Conservation (phyloP, 805 yeast species). For the Cyberlindnera euphorbiae region DNA sequence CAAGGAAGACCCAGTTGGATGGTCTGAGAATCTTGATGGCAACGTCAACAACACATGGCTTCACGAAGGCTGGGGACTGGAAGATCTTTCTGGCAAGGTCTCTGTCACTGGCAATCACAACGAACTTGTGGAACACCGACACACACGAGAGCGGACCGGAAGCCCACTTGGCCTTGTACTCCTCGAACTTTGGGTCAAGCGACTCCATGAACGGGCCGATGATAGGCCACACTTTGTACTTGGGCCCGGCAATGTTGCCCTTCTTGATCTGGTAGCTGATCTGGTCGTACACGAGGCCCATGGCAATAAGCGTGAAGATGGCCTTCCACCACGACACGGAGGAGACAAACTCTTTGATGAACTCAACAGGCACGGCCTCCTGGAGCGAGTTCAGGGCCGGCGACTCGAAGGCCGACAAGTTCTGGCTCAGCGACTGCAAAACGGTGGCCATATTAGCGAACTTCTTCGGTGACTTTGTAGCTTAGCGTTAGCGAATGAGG, state of each 20-base stretch:
- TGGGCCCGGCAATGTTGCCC: slow-evolving; percentile 89
- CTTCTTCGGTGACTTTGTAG: neutral
- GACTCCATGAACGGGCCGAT: slow-evolving; percentile 96
- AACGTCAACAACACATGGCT: slow-evolving; percentile 98
- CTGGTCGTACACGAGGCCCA: slow-evolving; percentile 63
- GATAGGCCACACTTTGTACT: slow-evolving; percentile 83
- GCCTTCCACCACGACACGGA: slow-evolving; percentile 51
- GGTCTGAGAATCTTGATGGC: slow-evolving; percentile 93
- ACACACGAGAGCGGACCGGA: slow-evolving; percentile 95
- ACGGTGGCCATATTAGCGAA: slow-evolving; percentile 18
- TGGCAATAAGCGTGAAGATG: slow-evolving; percentile 39
- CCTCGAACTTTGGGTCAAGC: slow-evolving; percentile 92
- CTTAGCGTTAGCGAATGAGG: neutral
- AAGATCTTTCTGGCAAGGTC: slow-evolving; percentile 85
- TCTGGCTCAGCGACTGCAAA: slow-evolving; percentile 17
- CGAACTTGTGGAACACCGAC: slow-evolving; percentile 96
- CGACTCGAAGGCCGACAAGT: slow-evolving; percentile 15
- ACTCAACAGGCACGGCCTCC: slow-evolving; percentile 5
- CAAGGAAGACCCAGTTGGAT: slow-evolving; percentile 95
- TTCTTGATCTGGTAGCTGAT: slow-evolving; percentile 73
- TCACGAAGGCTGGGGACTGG: slow-evolving; percentile 80
- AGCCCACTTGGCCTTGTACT: slow-evolving; percentile 88
- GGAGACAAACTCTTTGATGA: slow-evolving; percentile 6
- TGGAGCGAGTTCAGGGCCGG: slow-evolving; percentile 11
- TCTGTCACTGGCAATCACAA: slow-evolving; percentile 85